Evolutionary conservation across 225 moss, liverwort and hornwort genomes (phyloP).

Genomic region (Climacium dendroides): DNA sequence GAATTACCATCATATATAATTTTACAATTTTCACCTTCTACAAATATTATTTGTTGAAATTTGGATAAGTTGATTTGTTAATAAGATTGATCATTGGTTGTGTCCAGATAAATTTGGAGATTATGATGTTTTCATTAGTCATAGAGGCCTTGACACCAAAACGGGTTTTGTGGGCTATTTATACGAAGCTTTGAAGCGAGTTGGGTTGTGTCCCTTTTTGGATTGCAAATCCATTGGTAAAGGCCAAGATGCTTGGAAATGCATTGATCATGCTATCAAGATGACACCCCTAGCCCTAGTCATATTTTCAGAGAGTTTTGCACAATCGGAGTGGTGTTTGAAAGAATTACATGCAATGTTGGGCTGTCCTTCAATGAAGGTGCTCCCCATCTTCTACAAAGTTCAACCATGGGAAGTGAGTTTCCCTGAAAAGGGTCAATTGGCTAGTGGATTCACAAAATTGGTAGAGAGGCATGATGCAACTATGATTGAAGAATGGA

Average conservation of each 20-base stretch:
- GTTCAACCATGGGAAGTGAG: not conserved
- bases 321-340: not conserved
- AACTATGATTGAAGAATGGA: accelerated
- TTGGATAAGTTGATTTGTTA: not conserved
- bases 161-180: not conserved
- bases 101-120: not conserved
- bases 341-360: not conserved
- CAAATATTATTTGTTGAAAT: not conserved
- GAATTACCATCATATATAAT: accelerated
- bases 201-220: not conserved
- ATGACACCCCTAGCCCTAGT: not conserved
- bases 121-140: not conserved
- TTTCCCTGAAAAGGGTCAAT: not conserved
- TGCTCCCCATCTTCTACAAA: not conserved
- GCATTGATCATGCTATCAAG: not conserved
- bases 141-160: not conserved
- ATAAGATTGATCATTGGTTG: not conserved
- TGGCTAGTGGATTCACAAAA: accelerated
- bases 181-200: not conserved
- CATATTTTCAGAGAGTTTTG: not conserved
- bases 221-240: not conserved
- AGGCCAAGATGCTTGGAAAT: not conserved
- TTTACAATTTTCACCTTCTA: not conserved
- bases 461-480: not conserved
- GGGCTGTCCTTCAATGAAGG: not conserved